Base-by-base conservation (phyloP, 495 filamentous ascomycete genomes). In the Penicillium coprophilum region DNA sequence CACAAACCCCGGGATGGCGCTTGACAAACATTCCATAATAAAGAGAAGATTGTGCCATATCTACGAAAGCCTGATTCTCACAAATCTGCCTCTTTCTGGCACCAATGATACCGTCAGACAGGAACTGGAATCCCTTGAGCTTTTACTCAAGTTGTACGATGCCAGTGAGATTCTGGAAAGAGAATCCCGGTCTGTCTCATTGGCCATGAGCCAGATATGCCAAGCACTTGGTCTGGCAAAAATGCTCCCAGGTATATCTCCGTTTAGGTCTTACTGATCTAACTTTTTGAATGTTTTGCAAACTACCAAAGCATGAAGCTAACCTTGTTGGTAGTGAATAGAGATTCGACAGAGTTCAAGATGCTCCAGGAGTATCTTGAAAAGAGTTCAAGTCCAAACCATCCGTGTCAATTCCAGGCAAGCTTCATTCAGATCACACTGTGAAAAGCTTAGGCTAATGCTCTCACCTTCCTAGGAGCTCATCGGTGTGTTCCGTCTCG, bases 401-500 rank as follows among this genome's bases (percentile, higher is more conserved):
- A 59, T 5, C 3, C 20, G 3, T 8, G 9, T 12, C 19, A 55
- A 21, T 46, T 55, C 51, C 38, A 49, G 38, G 51, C 28, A 41
- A 47, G 43, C 15, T 23, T 4, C 1, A 0, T 15, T 23, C 8
- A 21, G 9, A 20, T 20, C 6, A 6, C 3, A 11, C 17, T 5
- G 5, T 8, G 5, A 12, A 20, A 28, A 19, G 4, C 17, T 6
- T 6, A 10, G 7, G 17, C 55, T 52, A 46, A 52, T 31, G 20
- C 39, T 34, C 44, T 28, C n/a, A 24, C 9, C 7, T 32, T 13
- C 15, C 20, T 53, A 46, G 49, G 5, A 12, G 17, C 27, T 53
- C 23, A 39, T 53, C 28, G 15, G 15, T 43, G 87, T 93, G 57
- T 92, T 92, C 73, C 82, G 88, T 17, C 84, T 92, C 49, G 80